These are phyloP conservation scores for Westerdykella aurantiaca DNA, from an alignment of 2,329 filamentous ascomycete genomes.

Conservation along the genomic window DNA sequence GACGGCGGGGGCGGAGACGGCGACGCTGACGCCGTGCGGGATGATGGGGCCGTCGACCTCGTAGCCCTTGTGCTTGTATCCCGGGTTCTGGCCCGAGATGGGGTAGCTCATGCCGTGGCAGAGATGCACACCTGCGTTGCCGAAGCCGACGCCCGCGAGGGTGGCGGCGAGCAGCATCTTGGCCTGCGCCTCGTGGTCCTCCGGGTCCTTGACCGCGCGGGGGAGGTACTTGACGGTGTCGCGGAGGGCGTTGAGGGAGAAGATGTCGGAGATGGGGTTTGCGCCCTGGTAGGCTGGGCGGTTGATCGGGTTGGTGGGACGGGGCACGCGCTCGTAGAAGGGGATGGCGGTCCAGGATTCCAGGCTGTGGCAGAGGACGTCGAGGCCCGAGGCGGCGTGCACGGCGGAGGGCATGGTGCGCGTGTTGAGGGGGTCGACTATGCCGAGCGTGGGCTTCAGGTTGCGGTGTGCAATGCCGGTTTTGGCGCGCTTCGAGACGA, in stretches of 20 bases:
- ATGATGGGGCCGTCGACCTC: conserved; percentile 71
- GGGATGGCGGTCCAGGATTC: conserved; percentile 98
- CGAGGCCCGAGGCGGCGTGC: conserved; percentile 83
- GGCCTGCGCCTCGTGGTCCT: conserved; percentile 86
- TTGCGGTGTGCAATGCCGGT: conserved; percentile 94
- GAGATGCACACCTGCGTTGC: conserved; percentile 91
- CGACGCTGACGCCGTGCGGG: conserved; percentile 91
- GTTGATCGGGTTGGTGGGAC: conserved; percentile 82
- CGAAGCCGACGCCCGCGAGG: conserved; percentile 90
- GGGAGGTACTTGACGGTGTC: conserved; percentile 89
- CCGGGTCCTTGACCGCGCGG: conserved; percentile 76
- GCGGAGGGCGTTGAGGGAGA: conserved; percentile 78
- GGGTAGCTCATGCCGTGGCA: conserved; percentile 95
- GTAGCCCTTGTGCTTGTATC: conserved; percentile 87
- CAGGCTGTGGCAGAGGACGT: conserved; percentile 90
- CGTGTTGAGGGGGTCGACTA: conserved; percentile 83
- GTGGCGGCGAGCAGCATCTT: conserved; percentile 96
- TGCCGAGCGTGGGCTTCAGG: conserved; percentile 89
- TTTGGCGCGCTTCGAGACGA: conserved; percentile 84
- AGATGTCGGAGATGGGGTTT: conserved; percentile 96
- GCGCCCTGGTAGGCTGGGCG: conserved; percentile 94
- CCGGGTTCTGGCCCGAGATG: conserved; percentile 89
- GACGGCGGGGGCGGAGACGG: conserved; percentile 86
- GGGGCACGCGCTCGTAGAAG: conserved; percentile 75
- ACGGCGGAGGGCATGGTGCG: conserved; percentile 93